Conservation (phyloP, 345 rosid genomes). For the Euphorbia tirucalli region DNA sequence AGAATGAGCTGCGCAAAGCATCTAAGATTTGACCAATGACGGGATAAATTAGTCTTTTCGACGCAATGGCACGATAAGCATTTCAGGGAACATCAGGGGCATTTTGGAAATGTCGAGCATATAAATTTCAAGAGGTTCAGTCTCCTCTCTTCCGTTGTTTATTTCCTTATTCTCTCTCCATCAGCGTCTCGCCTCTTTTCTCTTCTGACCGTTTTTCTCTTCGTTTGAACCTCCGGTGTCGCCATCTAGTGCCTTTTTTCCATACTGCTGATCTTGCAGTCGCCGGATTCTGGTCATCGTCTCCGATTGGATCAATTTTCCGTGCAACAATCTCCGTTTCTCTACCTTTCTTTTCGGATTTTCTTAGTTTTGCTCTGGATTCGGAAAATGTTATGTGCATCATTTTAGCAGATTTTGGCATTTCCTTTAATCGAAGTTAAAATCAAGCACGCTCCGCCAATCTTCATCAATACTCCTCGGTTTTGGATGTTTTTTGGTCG, state of each 20-base stretch:
- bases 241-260: background rate
- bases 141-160: background rate
- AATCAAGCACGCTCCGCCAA: background rate
- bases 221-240: constrained; percentile 18
- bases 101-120: background rate
- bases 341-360: background rate
- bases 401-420: constrained; percentile 4
- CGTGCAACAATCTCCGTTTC: background rate
- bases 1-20: no score
- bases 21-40: no score
- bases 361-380: background rate
- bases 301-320: constrained; percentile 15
- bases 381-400: background rate
- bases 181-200: background rate
- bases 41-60: constrained; percentile 20
- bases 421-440: background rate
- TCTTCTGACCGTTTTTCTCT: no score
- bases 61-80: constrained; percentile 11
- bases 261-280: constrained; percentile 4
- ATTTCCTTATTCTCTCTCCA: constrained; percentile 1
- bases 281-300: background rate
- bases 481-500: constrained; percentile 16
- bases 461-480: background rate
- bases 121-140: background rate
- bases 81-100: background rate